Percentiles rank a stretch among this genome's conserved stretches.
Conservation (phyloP, 2,329 filamentous ascomycete species). For the Blumeria hordei region DNA sequence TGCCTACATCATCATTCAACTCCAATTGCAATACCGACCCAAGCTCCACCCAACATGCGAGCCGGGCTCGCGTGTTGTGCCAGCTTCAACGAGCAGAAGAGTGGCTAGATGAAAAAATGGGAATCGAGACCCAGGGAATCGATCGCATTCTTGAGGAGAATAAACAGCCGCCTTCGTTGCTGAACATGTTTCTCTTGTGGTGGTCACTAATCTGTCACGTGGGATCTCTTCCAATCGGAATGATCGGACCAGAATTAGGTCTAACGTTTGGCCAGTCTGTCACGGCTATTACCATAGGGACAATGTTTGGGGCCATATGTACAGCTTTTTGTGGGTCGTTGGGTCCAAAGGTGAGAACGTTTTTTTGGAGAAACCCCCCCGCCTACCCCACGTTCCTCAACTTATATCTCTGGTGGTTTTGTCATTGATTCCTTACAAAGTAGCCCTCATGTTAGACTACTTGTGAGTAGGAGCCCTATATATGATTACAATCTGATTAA, state of each 20-base stretch:
- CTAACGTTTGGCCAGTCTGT: constrained; percentile 21
- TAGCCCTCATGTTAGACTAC: too few species aligned
- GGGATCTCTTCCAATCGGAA: constrained; percentile 17
- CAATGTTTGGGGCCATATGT: constrained; percentile 18
- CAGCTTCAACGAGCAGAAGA: constrained; percentile 17
- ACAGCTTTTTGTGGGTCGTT: constrained; percentile 20
- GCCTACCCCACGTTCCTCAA: too few species aligned
- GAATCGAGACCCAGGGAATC: constrained; percentile 23
- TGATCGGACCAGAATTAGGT: constrained; percentile 24
- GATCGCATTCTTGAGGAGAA: constrained; percentile 22
- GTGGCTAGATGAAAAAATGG: constrained; percentile 20
- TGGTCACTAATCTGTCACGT: constrained; percentile 21
- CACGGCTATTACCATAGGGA: constrained; percentile 18
- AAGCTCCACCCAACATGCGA: too few species aligned
- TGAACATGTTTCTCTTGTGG: constrained; percentile 21
- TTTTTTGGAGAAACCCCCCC: not conserved
- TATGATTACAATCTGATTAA: not conserved
- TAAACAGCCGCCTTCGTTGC: constrained; percentile 18
- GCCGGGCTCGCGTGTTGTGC: constrained; percentile 4
- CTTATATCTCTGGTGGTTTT: too few species aligned
- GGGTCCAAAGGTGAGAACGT: constrained; percentile 16
- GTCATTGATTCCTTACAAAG: too few species aligned
- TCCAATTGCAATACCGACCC: too few species aligned
- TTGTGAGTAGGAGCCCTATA: too few species aligned
- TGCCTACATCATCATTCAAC: too few species aligned